phyloP scores from a whole-genome alignment of 2,329 filamentous ascomycete species.

The Rhynchosporium agropyri region DNA sequence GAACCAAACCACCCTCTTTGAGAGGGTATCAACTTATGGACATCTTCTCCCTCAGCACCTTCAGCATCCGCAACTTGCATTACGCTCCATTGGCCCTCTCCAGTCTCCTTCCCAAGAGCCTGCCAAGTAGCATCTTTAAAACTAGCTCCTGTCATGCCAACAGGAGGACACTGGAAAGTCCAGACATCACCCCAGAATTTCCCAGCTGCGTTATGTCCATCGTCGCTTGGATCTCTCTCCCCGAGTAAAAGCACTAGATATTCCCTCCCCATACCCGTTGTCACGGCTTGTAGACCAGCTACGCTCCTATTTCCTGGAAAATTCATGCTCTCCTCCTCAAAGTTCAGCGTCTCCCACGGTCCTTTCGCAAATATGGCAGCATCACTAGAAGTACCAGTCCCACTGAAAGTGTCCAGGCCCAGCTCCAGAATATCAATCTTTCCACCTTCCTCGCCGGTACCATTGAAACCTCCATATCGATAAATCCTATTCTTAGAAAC shows the following conservation, averaged over 20 bases:
- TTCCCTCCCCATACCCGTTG: conserved; percentile 61
- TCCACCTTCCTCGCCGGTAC: conserved; percentile 68
- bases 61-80: conserved; percentile 54
- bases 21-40: conserved; percentile 50
- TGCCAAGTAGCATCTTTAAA: conserved; percentile 58
- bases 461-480: conserved; percentile 81
- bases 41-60: conserved; percentile 49
- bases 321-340: conserved; percentile 46
- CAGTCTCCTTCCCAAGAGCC: conserved; percentile 54
- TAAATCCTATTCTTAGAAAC: conserved; percentile 67
- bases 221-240: conserved; percentile 53
- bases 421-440: conserved; percentile 68
- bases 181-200: conserved; percentile 63
- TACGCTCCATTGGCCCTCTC: conserved; percentile 61
- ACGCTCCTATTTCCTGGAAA: conserved; percentile 59
- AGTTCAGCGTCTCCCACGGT: conserved; percentile 56
- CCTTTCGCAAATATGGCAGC: conserved; percentile 54
- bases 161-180: conserved; percentile 63
- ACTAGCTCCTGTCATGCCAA: conserved; percentile 57
- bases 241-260: conserved; percentile 66
- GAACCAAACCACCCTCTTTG: conserved; percentile 61
- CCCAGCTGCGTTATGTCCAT: conserved; percentile 55
- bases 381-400: conserved; percentile 52
- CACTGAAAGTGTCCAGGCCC: conserved; percentile 57
- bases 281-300: conserved; percentile 57